These are phyloP conservation scores for Fusarium buharicum DNA, from an alignment of 2,329 filamentous ascomycete species.

Conservation along the genomic window DNA sequence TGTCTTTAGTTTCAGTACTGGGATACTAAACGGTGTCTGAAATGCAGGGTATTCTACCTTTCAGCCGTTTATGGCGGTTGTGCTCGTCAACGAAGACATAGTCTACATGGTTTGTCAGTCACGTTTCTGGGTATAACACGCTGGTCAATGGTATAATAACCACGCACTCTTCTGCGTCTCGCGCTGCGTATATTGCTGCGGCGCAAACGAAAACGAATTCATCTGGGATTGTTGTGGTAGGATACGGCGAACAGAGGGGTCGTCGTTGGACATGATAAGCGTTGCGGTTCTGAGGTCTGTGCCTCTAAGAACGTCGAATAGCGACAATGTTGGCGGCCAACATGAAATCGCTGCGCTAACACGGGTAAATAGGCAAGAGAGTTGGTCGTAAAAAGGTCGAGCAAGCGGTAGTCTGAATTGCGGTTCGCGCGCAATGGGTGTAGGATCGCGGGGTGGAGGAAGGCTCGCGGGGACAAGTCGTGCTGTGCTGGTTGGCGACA, in stretches of 20 bases:
- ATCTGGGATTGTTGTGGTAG: constrained; percentile 70
- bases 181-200: constrained; percentile 64
- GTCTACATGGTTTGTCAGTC: constrained; percentile 63
- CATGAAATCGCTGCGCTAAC: constrained; percentile 47
- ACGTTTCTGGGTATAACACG: background rate
- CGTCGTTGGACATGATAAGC: constrained; percentile 66
- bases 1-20: constrained; percentile 11
- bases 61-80: constrained; percentile 95
- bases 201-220: constrained; percentile 81
- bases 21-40: background rate
- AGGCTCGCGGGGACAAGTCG: constrained; percentile 34
- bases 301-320: constrained; percentile 39
- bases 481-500: constrained; percentile 31
- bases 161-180: constrained; percentile 86
- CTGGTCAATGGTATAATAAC: constrained; percentile 19
- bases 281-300: constrained; percentile 38
- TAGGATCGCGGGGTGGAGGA: constrained; percentile 39
- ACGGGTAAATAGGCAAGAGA: constrained; percentile 13
- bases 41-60: constrained; percentile 69
- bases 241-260: constrained; percentile 69
- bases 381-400: constrained; percentile 17
- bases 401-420: constrained; percentile 10
- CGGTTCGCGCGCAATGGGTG: constrained; percentile 26
- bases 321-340: constrained; percentile 36
- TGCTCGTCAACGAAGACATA: constrained; percentile 99